Evolutionary conservation across 768 basidiomycete genomes (phyloP).

Genomic region (Crassisporium funariophilum): DNA sequence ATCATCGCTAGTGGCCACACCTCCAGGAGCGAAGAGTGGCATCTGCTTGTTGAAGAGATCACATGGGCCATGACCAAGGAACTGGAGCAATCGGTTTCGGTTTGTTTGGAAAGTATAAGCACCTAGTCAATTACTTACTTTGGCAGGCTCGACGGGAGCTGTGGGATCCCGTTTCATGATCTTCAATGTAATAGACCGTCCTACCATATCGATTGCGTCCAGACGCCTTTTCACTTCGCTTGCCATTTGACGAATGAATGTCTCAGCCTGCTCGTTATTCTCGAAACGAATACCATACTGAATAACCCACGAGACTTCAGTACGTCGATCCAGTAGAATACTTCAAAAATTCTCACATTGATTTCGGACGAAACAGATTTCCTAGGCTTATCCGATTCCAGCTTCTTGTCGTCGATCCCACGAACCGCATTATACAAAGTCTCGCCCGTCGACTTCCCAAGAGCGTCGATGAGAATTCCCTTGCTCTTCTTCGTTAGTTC

Average conservation of each 20-base stretch:
- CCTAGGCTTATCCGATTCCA: constrained; percentile 84
- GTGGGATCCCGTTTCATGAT: constrained; percentile 84
- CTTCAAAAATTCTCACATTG: constrained; percentile 61
- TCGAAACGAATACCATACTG: constrained; percentile 97
- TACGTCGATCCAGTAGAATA: background rate
- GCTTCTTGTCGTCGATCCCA: constrained; percentile 77
- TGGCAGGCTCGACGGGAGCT: constrained; percentile 88
- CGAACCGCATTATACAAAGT: constrained; percentile 82
- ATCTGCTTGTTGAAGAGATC: constrained; percentile 79
- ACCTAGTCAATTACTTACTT: constrained; percentile 49
- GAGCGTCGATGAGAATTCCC: constrained; percentile 60
- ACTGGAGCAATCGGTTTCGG: no score
- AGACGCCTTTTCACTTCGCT: constrained; percentile 76
- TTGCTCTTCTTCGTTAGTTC: constrained; percentile 69
- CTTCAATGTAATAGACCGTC: constrained; percentile 80
- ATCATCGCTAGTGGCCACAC: constrained; percentile 73
- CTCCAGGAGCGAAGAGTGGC: constrained; percentile 57
- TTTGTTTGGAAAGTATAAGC: no score
- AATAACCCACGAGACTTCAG: background rate
- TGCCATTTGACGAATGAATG: constrained; percentile 76
- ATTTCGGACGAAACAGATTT: constrained; percentile 95
- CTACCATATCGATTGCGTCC: constrained; percentile 66
- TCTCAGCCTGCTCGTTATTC: constrained; percentile 76
- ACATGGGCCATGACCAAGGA: constrained; percentile 89
- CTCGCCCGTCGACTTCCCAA: constrained; percentile 84